Evolutionary conservation across 768 basidiomycete genomes (phyloP), one percentile per base, ranked within the genome.

Genomic region (Boletus sp.): DNA sequence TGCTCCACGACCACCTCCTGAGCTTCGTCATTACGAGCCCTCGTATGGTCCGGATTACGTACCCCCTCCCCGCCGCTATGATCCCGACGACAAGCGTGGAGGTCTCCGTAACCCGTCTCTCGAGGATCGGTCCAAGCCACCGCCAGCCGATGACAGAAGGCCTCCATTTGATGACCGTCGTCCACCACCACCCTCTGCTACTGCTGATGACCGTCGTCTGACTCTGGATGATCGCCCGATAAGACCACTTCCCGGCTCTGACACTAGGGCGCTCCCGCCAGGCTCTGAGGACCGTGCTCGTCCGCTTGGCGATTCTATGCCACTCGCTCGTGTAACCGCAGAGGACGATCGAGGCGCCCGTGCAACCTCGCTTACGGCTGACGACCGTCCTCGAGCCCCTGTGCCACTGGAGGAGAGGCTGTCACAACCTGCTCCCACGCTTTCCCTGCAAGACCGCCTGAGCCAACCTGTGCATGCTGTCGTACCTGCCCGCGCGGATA

Each of bases 11-110:
- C 76, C 75, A 23, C 77, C 75, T 25, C 73, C 75, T 47, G 79
- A 80, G 46, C 72, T 74, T 47, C 74, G 80, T 27, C 78, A 79
- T 43, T 79, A 77, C 55, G 78, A 81, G 19, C 71, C 77, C 7
- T 70, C 72, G n/a, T 75, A 77, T 55, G 68, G 68, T 55, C 56
- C 62, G 44, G 66, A 72, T 35, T 69, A 63, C 37, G 67, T 54
- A n/a, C 65, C 70, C 39, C 65, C 67, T 47, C 64, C 70, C 21
- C 74, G 74, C 44, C 68, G 66, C 53, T 70, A 70, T 55, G 68
- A 74, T 21, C 37, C 62, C 30, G 71, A 72, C 41, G 62, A 72
- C 15, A 67, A 57, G 38, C 71, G 64, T 44, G 50, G 55, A 11
- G 57, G 62, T 45, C n/a, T 29, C 5, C 70, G 70, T 11, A 59